phyloP scores from a whole-genome alignment of 192 early-diverging fungal genomes.

The Backusella liffmaniae region DNA sequence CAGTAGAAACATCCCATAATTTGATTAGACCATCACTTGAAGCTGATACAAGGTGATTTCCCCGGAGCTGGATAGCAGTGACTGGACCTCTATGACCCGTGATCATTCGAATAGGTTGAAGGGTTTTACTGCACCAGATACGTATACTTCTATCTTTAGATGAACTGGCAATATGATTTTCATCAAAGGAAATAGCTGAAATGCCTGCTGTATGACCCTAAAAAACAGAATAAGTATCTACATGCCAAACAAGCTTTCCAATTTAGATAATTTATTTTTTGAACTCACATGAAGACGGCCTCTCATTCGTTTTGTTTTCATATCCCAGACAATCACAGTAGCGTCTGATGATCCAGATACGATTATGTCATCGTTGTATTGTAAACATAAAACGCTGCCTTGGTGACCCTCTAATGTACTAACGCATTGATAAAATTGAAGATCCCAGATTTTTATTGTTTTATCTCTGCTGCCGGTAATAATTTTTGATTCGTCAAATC shows the following conservation, averaged over 20 bases:
- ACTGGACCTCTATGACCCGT: constrained; percentile 93
- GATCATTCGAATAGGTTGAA: constrained; percentile 67
- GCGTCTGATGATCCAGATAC: constrained; percentile 90
- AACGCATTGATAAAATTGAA: constrained; percentile 55
- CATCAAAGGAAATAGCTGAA: constrained; percentile 84
- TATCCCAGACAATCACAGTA: constrained; percentile 88
- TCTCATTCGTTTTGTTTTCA: constrained; percentile 42
- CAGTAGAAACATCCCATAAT: constrained; percentile 70
- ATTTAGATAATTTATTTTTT: not conserved
- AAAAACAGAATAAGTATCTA: not conserved
- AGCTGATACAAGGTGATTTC: constrained; percentile 70
- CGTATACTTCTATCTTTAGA: constrained; percentile 94
- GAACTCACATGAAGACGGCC: constrained; percentile 46
- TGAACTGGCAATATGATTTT: constrained; percentile 78
- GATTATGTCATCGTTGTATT: constrained; percentile 76
- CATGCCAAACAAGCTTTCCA: not conserved
- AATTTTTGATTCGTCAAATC: constrained; percentile 78
- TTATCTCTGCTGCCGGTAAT: constrained; percentile 81
- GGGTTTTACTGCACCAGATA: constrained; percentile 76
- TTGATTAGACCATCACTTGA: constrained; percentile 85
- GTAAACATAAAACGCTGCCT: constrained; percentile 77
- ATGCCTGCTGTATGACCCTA: constrained; percentile 80
- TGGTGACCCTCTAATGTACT: constrained; percentile 72
- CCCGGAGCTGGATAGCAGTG: constrained; percentile 86
- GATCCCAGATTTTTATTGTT: constrained; percentile 86